Base-by-base conservation (phyloP, 495 filamentous ascomycete genomes). In the Staphylotrichum tortipilum region DNA sequence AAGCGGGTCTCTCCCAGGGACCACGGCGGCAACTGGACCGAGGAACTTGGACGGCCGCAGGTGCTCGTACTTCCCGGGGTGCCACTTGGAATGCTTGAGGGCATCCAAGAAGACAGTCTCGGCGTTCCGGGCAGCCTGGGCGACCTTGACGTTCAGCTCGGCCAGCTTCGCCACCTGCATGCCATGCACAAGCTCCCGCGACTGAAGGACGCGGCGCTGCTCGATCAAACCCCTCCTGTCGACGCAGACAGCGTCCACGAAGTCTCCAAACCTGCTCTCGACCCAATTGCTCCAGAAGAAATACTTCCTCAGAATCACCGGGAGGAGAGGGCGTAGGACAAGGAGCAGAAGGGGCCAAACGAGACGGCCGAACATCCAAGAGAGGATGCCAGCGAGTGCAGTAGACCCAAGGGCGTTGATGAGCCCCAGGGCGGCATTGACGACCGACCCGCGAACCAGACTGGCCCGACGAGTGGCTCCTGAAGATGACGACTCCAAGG, bases 241-340 rank as follows among this genome's bases (percentile, higher is more conserved):
- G 41, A 33, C 36, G 35, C 50, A 52, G 50, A 45, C 24, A 19
- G 12, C 18, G 50, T 52, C 43, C 23, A 26, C 50, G 18, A 45
- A 46, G 42, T 26, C 31, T 24, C 15, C 42, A n/a, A 23, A 22
- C 42, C 45, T 14, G 24, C 1, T 15, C 18, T 22, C 12, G 14
- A 8, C 9, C 45, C 45, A 48, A 26, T 17, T 39, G 7, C 4
- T 31, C 26, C 35, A 30, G 11, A 40, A 35, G 35, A 21, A 36
- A 19, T 48, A 48, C n/a, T 31, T 21, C 35, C 45, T 48, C 23
- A 7, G 35, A 14, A 48, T 39, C 3, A 7, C 24, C 17, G 35
- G 24, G 9, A 47, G 11, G 35, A 45, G 33, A 18, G 38, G 50
- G 21, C 33, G 12, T 17, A 52, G 26, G 33, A 34, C 50, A 14